These are phyloP conservation scores for Candida ascalaphidarum DNA, from an alignment of 805 yeast species.

Conservation along the genomic window DNA sequence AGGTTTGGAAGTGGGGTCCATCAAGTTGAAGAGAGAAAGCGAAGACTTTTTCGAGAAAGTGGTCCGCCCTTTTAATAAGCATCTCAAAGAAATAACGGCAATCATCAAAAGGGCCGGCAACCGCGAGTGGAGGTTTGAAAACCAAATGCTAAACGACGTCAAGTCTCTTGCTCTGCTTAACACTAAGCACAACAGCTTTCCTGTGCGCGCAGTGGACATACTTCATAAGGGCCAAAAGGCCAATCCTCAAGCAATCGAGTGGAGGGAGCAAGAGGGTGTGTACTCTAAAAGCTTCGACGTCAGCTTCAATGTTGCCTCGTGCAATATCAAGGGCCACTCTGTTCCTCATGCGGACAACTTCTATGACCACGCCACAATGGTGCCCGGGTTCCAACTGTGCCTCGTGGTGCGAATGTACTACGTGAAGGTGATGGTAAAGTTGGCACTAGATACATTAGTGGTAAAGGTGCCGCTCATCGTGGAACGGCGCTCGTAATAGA, in stretches of 20 bases:
- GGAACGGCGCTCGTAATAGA: too few species aligned
- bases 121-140: slow-evolving; percentile 16
- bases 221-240: slow-evolving; percentile 5
- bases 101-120: slow-evolving; percentile 26
- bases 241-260: too few species aligned
- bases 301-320: slow-evolving; percentile 17
- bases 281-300: slow-evolving; percentile 21
- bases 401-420: slow-evolving; percentile 27
- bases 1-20: slow-evolving; percentile 20
- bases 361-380: slow-evolving; percentile 24
- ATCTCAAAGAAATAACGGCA: slow-evolving; percentile 14
- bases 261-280: too few species aligned
- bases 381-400: slow-evolving; percentile 33
- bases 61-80: slow-evolving; percentile 21
- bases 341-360: slow-evolving; percentile 7
- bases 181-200: slow-evolving; percentile 25
- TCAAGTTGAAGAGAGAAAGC: too few species aligned
- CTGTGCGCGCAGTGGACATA: slow-evolving; percentile 12
- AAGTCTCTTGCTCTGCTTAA: slow-evolving; percentile 24
- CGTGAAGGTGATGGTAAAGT: slow-evolving; percentile 19
- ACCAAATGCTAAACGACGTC: slow-evolving; percentile 29
- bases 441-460: too few species aligned
- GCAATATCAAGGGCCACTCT: slow-evolving; percentile 20
- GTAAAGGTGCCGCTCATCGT: too few species aligned
- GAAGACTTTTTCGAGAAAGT: slow-evolving; percentile 22